A percentile compares a stretch with the other conserved stretches of the same genome.
Evolutionary conservation across 345 rosid species (phyloP).

Genomic region (Gossypium australe): DNA sequence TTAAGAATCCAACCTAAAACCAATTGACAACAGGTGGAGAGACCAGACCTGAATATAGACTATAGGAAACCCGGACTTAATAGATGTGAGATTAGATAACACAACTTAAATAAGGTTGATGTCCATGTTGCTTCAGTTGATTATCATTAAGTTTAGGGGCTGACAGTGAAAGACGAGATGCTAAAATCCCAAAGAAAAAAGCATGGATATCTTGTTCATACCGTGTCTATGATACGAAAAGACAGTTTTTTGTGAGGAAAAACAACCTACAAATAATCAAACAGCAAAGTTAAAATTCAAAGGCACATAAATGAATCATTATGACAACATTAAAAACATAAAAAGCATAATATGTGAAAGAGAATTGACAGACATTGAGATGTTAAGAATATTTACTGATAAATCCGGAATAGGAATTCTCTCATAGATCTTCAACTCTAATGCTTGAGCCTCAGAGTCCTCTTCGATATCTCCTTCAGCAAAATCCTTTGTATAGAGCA

Average conservation of each 20-base stretch:
- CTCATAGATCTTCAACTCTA: slow-evolving; percentile 79
- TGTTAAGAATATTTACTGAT: slow-evolving; percentile 51
- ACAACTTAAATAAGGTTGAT: background rate
- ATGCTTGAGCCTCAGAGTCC: slow-evolving; percentile 48
- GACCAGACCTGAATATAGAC: background rate
- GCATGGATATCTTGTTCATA: slow-evolving; percentile 29
- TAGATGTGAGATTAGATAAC: background rate
- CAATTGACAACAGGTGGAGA: background rate
- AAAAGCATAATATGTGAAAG: slow-evolving; percentile 15
- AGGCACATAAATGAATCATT: slow-evolving; percentile 9
- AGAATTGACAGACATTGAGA: slow-evolving; percentile 27
- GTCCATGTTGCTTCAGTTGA: background rate
- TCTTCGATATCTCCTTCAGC: slow-evolving; percentile 33
- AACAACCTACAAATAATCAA: slow-evolving; percentile 54
- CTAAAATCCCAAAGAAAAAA: background rate
- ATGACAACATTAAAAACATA: background rate
- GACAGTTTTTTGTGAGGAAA: slow-evolving; percentile 95
- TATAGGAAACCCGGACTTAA: background rate
- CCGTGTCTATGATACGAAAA: slow-evolving; percentile 94
- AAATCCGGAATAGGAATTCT: slow-evolving; percentile 94
- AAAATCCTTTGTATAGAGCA: slow-evolving; percentile 61
- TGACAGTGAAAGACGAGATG: background rate
- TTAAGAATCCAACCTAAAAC: background rate
- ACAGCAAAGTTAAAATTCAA: slow-evolving; percentile 19
- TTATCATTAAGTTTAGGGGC: background rate